Evolutionary conservation across 192 early-diverging fungal genomes (phyloP).

Genomic region (Chytriomyces sp.): DNA sequence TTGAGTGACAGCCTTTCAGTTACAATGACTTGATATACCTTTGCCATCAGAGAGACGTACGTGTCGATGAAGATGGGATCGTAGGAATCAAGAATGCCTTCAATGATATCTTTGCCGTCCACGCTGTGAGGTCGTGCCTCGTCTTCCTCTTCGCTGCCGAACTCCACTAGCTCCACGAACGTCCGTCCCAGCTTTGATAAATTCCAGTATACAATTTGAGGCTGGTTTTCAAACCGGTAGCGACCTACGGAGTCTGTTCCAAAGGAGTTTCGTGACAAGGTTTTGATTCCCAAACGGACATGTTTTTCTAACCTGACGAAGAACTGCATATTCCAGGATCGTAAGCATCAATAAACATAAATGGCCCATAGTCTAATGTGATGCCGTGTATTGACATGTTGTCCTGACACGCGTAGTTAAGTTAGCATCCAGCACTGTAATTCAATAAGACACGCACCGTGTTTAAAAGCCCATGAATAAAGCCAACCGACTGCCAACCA

Average conservation of each 20-base stretch:
- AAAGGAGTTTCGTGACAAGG: background rate
- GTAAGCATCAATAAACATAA: constrained; percentile 78
- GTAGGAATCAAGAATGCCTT: constrained; percentile 62
- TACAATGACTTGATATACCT: constrained; percentile 40
- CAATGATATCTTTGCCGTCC: constrained; percentile 51
- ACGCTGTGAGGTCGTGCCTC: constrained; percentile 26
- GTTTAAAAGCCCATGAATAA: constrained; percentile 66
- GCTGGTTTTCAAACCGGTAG: constrained; percentile 79
- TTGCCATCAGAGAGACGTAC: constrained; percentile 66
- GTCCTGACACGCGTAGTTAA: constrained; percentile 66
- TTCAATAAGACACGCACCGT: constrained; percentile 50
- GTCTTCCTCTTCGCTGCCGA: constrained; percentile 52
- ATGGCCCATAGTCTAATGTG: constrained; percentile 90
- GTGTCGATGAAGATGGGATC: constrained; percentile 52
- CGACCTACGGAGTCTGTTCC: constrained; percentile 68
- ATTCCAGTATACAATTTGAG: constrained; percentile 82
- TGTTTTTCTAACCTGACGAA: constrained; percentile 53
- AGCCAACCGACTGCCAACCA: constrained; percentile 83
- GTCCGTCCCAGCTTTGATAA: constrained; percentile 71
- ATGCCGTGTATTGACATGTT: constrained; percentile 86
- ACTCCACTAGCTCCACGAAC: constrained; percentile 68
- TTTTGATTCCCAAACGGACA: constrained; percentile 10
- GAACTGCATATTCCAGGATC: constrained; percentile 84
- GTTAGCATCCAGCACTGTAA: background rate
- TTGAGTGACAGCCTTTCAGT: background rate